Evolutionary conservation across 345 rosid genomes (phyloP), one percentile per base, ranked within the genome.

Genomic region (Durio zibethinus): DNA sequence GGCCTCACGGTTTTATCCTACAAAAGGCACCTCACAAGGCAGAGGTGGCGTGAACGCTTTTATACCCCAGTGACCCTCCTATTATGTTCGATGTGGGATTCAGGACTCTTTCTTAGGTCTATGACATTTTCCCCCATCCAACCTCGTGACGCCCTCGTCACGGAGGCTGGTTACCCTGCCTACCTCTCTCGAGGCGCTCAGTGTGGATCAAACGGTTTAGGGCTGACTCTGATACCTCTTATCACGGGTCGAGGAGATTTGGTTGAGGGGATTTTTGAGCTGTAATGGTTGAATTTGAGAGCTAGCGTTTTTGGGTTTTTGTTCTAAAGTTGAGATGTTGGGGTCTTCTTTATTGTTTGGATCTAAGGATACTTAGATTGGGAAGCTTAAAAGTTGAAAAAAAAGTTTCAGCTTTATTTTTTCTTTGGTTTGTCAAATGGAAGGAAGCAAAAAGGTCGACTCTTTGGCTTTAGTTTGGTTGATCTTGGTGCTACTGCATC

Each of bases 271-370:
- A 57, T 75, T 63, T 72, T 42, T 71, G 80, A 74, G 69, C 47
- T 67, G 48, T 83, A 73, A 80, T 86, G 79, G 75, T 80, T 72
- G 85, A 80, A 70, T 78, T 82, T 81, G 40, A 57, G 77, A 72
- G 78, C 60, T 80, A 69, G 84, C 78, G 82, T 76, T 72, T 79
- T 84, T 78, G 65, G 23, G 52, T 38, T 57, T 68, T 57, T 64
- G 66, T 72, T 71, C 81, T 83, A 78, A 87, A 87, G 89, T 84
- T 77, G 89, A 79, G 80, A 70, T 84, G 87, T 73, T 83, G 88
- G 91, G 88, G 83, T 70, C 69, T 77, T 78, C 81, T 82, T 31
- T 85, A 80, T 80, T 79, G 73, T 82, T 86, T 92, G 95, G 97
- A 94, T 94, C 98, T 90, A 86, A 89, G 86, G 85, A 60, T 82